phyloP scores from a whole-genome alignment of 768 basidiomycete genomes.

The Tricholoma furcatifolium region DNA sequence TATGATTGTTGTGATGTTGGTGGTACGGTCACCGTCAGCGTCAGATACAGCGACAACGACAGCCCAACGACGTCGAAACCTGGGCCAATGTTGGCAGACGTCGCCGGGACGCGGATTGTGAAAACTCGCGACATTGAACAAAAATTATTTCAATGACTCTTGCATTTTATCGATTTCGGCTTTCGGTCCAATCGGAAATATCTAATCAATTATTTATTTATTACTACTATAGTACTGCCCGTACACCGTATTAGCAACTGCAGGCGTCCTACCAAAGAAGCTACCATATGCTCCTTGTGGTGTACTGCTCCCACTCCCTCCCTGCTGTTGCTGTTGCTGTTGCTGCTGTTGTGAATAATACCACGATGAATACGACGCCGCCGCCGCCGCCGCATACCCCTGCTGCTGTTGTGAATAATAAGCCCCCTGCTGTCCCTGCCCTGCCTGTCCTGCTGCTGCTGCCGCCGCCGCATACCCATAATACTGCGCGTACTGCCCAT shows the following conservation, averaged over 20 bases:
- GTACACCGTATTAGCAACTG: slow-evolving; percentile 27
- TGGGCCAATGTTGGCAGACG: slow-evolving; percentile 97
- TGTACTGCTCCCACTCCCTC: slow-evolving; percentile 37
- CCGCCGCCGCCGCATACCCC: slow-evolving; percentile 30
- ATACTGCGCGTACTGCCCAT: slow-evolving; percentile 34
- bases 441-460: slow-evolving; percentile 3
- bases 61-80: slow-evolving; percentile 99
- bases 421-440: slow-evolving; percentile 23
- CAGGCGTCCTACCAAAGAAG: slow-evolving; percentile 25
- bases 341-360: slow-evolving; percentile 22
- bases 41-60: slow-evolving; percentile 84
- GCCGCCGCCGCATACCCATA: slow-evolving; percentile 13
- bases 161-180: neutral
- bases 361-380: slow-evolving; percentile 30
- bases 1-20: slow-evolving; percentile 28
- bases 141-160: neutral
- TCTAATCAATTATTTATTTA: too few relatives aligned
- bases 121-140: slow-evolving; percentile 36
- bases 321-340: slow-evolving; percentile 5
- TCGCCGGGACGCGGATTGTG: slow-evolving; percentile 88
- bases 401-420: slow-evolving; percentile 39
- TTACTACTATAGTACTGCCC: neutral
- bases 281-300: slow-evolving; percentile 36
- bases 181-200: neutral
- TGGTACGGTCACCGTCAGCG: slow-evolving; percentile 56